Evolutionary conservation across 192 early-diverging fungal species (phyloP), one percentile per base, ranked within the genome.

Genomic region (Podila clonocystis): DNA sequence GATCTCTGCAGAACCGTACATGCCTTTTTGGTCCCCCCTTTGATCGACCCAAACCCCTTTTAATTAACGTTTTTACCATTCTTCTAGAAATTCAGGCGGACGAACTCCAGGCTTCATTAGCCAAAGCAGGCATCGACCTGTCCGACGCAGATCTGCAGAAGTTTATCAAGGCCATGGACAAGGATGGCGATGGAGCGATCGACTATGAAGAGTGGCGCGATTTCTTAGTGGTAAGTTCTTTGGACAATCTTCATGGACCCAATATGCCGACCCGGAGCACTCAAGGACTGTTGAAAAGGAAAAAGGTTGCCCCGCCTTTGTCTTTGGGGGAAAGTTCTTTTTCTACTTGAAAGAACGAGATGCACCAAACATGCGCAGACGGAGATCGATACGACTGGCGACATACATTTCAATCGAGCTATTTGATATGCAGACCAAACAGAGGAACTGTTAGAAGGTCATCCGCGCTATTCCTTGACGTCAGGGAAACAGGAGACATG

Each of bases 161-260:
- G 36, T 91, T 94, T 66, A 86, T 93, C 38, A 84, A 82, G 19
- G 84, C 77, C 62, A 87, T 92, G 79, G 93, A 93, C 67, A 84
- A 69, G n/a, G 87, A 92, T 72, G 73, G 82, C 13, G 86, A 90
- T 82, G 92, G 91, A 57, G 85, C 78, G 20, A 90, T 94, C 45
- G 88, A 88, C 66, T 94, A 85, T 73, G 71, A 85, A 30, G 92
- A 92, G 62, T 94, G 91, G 91, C 86, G 89, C 59, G 90, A 89
- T 68, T 89, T 88, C 57, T 67, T 89, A 15, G 60, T 89, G 67
- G 88, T 89, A 85, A 74, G 74, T 65, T 55, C 52, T 55, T 22
- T 55, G 41, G 41, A 2, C 33, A 60, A 34, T 60, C 59, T 30
- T 24, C 26, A 60, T 1, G 28, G 59, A 60, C 59, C 24, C 59